Conservation (phyloP, 1,284 basidiomycete species). For the Chiua sp. region DNA sequence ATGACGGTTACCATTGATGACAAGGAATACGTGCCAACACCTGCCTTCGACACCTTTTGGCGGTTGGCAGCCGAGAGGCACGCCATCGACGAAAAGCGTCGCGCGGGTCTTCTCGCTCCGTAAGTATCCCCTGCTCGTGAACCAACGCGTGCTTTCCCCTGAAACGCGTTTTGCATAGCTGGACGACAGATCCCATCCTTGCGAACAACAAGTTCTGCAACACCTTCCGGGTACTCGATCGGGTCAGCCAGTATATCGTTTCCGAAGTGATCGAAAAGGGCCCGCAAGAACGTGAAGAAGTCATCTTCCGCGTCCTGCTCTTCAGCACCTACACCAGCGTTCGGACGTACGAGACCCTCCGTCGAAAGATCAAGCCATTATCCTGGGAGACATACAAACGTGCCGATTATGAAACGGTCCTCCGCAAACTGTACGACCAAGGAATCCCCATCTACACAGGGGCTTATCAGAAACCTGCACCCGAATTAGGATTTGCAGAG, state of each 20-base stretch:
- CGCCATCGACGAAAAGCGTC: constrained; percentile 57
- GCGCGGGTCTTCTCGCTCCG: constrained; percentile 52
- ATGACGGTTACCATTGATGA: constrained; percentile 44
- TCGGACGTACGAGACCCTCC: constrained; percentile 64
- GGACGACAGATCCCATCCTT: constrained; percentile 61
- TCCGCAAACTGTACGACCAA: constrained; percentile 43
- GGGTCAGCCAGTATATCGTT: constrained; percentile 63
- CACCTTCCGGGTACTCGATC: constrained; percentile 64
- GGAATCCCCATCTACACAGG: constrained; percentile 58
- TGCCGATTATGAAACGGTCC: constrained; percentile 50
- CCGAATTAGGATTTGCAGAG: constrained; percentile 48
- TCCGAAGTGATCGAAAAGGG: constrained; percentile 66
- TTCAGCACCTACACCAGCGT: constrained; percentile 66
- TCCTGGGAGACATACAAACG: constrained; percentile 57
- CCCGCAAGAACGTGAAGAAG: constrained; percentile 54
- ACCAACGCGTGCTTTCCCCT: constrained; percentile 15
- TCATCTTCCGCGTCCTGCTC: constrained; percentile 64
- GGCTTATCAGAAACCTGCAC: constrained; percentile 69
- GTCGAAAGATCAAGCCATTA: constrained; percentile 51
- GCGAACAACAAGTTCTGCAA: constrained; percentile 61
- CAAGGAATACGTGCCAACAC: constrained; percentile 45
- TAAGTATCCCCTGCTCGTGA: constrained; percentile 38
- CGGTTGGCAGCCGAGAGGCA: constrained; percentile 59
- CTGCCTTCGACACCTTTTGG: constrained; percentile 67
- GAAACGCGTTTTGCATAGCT: constrained; percentile 42